Percentiles rank a stretch among this genome's conserved stretches.
Evolutionary conservation across 495 filamentous ascomycete genomes (phyloP).

Genomic region (Trichoderma parareesei): DNA sequence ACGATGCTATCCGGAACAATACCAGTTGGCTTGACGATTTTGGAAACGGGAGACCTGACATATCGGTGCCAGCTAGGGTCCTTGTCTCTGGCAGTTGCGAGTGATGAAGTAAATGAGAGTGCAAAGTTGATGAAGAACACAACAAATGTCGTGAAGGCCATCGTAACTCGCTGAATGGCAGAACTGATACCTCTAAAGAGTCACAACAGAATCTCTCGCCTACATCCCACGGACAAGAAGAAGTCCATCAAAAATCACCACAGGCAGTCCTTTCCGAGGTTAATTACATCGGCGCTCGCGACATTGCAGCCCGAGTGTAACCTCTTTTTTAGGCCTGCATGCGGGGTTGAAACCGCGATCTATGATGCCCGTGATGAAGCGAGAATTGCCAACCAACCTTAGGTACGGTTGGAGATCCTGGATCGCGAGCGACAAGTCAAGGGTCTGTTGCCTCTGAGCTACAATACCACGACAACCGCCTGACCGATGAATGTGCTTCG

Average conservation of each 20-base stretch:
- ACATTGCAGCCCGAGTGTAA: background rate
- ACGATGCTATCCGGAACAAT: background rate
- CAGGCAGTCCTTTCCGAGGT: background rate
- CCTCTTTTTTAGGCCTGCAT: background rate
- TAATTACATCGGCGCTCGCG: background rate
- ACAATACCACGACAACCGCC: too few species aligned
- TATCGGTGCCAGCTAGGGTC: slow-evolving; percentile 19
- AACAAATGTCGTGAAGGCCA: background rate
- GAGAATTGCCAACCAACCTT: background rate
- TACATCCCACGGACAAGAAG: background rate
- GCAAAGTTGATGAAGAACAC: too few species aligned
- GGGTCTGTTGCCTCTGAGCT: too few species aligned
- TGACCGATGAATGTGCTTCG: too few species aligned
- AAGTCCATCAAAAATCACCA: too few species aligned
- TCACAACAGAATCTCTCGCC: background rate
- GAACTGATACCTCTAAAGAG: background rate
- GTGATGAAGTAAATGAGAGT: too few species aligned
- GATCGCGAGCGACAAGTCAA: background rate
- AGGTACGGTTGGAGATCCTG: background rate
- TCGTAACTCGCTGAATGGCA: background rate
- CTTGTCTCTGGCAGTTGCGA: background rate
- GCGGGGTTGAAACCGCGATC: background rate
- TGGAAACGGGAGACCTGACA: slow-evolving; percentile 17
- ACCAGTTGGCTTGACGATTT: slow-evolving; percentile 14
- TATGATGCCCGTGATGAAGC: background rate